Conservation (phyloP, 345 rosid species). For the Lepidium didymum region DNA sequence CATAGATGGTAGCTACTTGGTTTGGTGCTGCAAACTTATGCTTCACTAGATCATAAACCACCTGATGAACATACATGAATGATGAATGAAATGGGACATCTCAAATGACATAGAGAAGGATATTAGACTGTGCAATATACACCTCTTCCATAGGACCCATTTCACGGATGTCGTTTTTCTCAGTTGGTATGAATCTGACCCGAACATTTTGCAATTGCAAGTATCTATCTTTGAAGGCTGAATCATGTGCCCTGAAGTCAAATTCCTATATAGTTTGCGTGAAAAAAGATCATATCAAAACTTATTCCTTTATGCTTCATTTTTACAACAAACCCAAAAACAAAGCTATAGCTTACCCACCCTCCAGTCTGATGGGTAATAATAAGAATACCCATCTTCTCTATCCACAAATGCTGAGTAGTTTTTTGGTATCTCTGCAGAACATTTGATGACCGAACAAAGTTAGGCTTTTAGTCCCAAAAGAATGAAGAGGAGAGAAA, state of each 20-base stretch:
- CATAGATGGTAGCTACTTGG: slow-evolving; percentile 49
- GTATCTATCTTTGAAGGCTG: slow-evolving; percentile 75
- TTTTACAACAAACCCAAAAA: not conserved
- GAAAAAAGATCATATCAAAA: slow-evolving; percentile 1
- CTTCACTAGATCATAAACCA: slow-evolving; percentile 48
- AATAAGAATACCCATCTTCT: slow-evolving; percentile 72
- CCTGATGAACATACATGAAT: slow-evolving; percentile 32
- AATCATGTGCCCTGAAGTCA: slow-evolving; percentile 82
- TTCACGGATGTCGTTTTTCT: slow-evolving; percentile 62
- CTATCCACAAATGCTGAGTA: slow-evolving; percentile 56
- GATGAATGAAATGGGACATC: not conserved
- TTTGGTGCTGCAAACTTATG: slow-evolving; percentile 66
- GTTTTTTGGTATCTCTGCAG: slow-evolving; percentile 55
- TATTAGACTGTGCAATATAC: not conserved
- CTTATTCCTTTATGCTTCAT: not conserved
- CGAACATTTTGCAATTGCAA: slow-evolving; percentile 69
- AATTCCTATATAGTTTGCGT: slow-evolving; percentile 42
- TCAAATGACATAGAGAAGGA: not conserved
- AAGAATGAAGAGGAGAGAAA: not conserved
- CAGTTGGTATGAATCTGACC: slow-evolving; percentile 85
- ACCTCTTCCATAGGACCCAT: slow-evolving; percentile 88
- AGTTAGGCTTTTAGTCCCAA: not conserved
- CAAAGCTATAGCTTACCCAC: slow-evolving; percentile 50
- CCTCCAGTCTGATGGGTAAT: slow-evolving; percentile 88
- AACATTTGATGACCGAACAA: not conserved